Evolutionary conservation across 106 monocot species (phyloP).

Genomic region (Dactylorhiza incarnata): DNA sequence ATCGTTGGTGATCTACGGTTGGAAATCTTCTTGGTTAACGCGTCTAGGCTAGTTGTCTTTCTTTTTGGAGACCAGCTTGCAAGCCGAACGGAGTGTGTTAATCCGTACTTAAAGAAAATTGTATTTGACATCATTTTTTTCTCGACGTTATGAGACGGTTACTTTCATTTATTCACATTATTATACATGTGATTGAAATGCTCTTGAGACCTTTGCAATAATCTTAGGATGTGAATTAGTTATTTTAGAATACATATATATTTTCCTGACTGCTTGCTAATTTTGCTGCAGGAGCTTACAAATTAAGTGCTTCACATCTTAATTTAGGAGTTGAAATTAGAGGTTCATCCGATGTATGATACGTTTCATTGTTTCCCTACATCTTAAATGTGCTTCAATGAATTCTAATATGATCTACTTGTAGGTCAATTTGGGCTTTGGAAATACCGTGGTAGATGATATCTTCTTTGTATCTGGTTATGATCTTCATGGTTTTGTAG

Average conservation of each 20-base stretch:
- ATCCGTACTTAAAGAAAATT: too few relatives aligned
- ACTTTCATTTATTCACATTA: too few relatives aligned
- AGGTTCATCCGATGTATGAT: constrained; percentile 76
- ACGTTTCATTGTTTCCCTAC: not conserved
- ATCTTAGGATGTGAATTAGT: not conserved
- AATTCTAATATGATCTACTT: constrained; percentile 9
- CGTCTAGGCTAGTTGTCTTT: too few relatives aligned
- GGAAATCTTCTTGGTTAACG: too few relatives aligned
- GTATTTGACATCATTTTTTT: too few relatives aligned
- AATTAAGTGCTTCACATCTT: constrained; percentile 69
- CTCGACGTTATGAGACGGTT: too few relatives aligned
- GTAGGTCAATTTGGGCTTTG: constrained; percentile 82
- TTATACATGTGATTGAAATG: too few relatives aligned
- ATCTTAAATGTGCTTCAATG: not conserved
- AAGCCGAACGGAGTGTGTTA: too few relatives aligned
- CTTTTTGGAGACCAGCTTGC: too few relatives aligned
- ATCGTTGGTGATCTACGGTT: too few relatives aligned
- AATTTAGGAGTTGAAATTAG: constrained; percentile 58
- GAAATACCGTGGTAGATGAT: constrained; percentile 64
- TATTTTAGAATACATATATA: not conserved
- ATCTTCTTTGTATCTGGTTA: constrained; percentile 83
- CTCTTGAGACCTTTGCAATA: not conserved
- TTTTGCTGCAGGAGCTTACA: constrained; percentile 57
- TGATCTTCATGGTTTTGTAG: constrained; percentile 79
- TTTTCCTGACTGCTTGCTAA: not conserved